Conservation (phyloP, 768 basidiomycete genomes). For the Filobasidium floriforme region DNA sequence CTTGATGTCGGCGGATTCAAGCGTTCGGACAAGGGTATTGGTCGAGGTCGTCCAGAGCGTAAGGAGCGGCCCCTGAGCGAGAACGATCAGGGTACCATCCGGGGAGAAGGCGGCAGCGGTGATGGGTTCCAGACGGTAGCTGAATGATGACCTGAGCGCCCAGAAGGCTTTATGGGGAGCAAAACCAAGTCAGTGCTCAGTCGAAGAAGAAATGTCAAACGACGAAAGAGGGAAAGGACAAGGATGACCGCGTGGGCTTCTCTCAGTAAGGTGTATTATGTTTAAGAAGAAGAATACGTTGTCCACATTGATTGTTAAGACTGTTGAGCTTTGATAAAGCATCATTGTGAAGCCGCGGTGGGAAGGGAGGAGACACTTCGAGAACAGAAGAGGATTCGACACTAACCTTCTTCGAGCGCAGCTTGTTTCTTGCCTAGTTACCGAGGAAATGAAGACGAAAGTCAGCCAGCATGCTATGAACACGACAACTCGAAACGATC, state of each 20-base stretch:
- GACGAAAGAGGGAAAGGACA: slow-evolving; percentile 10
- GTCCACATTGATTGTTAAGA: slow-evolving; percentile 41
- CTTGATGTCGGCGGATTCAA: slow-evolving; percentile 56
- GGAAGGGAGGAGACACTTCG: slow-evolving; percentile 11
- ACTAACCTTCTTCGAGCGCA: slow-evolving; percentile 33
- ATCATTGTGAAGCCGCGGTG: slow-evolving; percentile 29
- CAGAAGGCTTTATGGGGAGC: slow-evolving; percentile 56
- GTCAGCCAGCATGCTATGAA: not conserved
- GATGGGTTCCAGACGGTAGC: slow-evolving; percentile 61
- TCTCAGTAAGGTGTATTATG: slow-evolving; percentile 32
- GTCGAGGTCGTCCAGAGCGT: slow-evolving; percentile 66
- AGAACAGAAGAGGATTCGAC: slow-evolving; percentile 7
- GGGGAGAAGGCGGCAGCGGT: slow-evolving; percentile 64
- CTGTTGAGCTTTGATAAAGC: slow-evolving; percentile 47
- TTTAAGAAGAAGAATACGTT: slow-evolving; percentile 40
- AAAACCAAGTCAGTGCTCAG: slow-evolving; percentile 15
- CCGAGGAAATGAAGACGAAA: not conserved
- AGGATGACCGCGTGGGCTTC: slow-evolving; percentile 17
- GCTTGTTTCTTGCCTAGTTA: slow-evolving; percentile 30
- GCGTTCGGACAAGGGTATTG: slow-evolving; percentile 55
- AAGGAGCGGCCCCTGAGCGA: slow-evolving; percentile 60
- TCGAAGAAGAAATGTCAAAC: not conserved
- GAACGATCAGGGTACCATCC: slow-evolving; percentile 76
- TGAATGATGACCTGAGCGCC: slow-evolving; percentile 67
- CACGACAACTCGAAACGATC: not conserved